phyloP scores from a whole-genome alignment of 2,329 filamentous ascomycete species.

The Fusarium sp. region DNA sequence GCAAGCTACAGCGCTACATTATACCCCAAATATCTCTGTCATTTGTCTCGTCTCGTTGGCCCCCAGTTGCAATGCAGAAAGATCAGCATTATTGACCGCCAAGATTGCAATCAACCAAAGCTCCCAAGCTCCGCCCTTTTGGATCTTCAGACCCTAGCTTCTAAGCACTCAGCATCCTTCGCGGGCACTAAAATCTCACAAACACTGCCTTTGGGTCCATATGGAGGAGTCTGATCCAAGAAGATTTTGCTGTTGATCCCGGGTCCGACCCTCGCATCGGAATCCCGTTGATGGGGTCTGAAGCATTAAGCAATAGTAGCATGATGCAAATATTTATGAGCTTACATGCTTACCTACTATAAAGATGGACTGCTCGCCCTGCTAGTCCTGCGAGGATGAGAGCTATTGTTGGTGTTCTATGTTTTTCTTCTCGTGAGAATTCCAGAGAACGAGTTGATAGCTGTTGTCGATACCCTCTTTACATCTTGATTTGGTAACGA shows the following conservation, averaged over 20 bases:
- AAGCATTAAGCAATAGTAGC: constrained; percentile 3
- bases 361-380: constrained; percentile 21
- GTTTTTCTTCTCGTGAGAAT: not conserved
- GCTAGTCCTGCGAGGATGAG: not conserved
- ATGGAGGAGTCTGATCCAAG: constrained; percentile 18
- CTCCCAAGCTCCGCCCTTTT: constrained; percentile 23
- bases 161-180: not conserved
- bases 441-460: not conserved
- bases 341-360: constrained; percentile 17
- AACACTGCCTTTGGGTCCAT: constrained; percentile 36
- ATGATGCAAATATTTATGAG: not conserved
- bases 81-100: constrained; percentile 7
- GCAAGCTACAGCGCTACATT: constrained; percentile 1
- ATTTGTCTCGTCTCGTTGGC: not conserved
- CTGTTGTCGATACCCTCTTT: not conserved
- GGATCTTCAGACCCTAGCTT: constrained; percentile 6
- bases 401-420: constrained; percentile 1
- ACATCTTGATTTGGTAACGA: not conserved
- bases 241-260: constrained; percentile 29
- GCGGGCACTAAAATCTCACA: constrained; percentile 40
- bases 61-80: constrained; percentile 6
- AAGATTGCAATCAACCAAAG: not conserved
- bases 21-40: not conserved
- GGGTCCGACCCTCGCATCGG: constrained; percentile 8
- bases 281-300: constrained; percentile 10